Evolutionary conservation across 1,139 yeast genomes (phyloP).

Genomic region (Taiozyma sp.): DNA sequence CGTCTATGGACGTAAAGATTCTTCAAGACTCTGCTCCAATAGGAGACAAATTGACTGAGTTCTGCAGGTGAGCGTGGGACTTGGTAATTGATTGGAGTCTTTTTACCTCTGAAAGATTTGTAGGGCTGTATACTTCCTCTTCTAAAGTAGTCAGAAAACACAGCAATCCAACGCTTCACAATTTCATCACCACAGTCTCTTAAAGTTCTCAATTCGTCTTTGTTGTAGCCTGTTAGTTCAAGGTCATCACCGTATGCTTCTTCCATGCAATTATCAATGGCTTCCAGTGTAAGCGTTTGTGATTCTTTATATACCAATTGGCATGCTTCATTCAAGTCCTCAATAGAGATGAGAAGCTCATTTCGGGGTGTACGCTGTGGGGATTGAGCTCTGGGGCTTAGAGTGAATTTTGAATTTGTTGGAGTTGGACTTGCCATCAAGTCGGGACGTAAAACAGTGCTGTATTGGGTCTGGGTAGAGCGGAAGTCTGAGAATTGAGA

Average conservation of each 20-base stretch:
- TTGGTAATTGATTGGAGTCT: conserved; percentile 18
- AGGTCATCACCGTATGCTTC: conserved; percentile 54
- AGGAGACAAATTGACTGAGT: conserved; percentile 29
- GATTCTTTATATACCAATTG: conserved; percentile 36
- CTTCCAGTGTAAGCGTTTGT: conserved; percentile 36
- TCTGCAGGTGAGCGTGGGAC: background rate
- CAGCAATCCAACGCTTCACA: conserved; percentile 49
- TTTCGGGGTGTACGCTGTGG: background rate
- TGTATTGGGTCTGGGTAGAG: background rate
- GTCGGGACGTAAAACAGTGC: background rate
- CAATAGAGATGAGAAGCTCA: background rate
- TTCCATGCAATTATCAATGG: conserved; percentile 48
- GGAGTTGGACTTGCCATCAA: background rate
- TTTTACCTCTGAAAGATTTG: conserved; percentile 24
- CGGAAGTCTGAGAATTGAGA: background rate
- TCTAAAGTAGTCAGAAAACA: conserved; percentile 44
- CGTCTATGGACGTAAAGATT: conserved; percentile 40
- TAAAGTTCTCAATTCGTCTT: conserved; percentile 31
- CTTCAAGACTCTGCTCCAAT: conserved; percentile 45
- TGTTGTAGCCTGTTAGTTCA: conserved; percentile 43
- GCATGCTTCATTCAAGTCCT: conserved; percentile 7
- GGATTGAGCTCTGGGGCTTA: background rate
- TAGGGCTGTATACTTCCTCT: conserved; percentile 18
- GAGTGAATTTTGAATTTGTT: background rate
- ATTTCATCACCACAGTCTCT: conserved; percentile 39